phyloP scores from a whole-genome alignment of 169 alveolate genomes.

The Cryptosporidium ryanae region DNA sequence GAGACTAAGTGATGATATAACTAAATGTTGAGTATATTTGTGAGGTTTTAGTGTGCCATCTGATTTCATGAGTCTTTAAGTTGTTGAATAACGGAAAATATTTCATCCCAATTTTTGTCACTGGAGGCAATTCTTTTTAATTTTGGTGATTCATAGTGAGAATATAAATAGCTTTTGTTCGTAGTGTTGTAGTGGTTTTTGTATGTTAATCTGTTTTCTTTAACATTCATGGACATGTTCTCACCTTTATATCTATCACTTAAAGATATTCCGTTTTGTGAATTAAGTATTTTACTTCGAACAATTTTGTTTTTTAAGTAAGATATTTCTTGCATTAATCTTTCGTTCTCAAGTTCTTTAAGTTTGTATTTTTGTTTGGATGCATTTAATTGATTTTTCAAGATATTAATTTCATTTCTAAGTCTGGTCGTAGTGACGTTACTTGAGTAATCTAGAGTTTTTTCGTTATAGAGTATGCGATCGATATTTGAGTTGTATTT shows the following conservation, averaged over 20 bases:
- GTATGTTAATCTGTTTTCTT: neutral
- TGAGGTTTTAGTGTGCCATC: neutral
- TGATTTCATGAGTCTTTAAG: constrained; percentile 20
- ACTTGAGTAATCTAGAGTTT: constrained; percentile 26
- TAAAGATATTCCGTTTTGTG: neutral
- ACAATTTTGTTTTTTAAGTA: constrained; percentile 37
- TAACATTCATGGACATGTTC: neutral
- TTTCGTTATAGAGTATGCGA: constrained; percentile 5
- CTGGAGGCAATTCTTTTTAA: neutral
- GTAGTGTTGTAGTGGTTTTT: constrained; percentile 13
- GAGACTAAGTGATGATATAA: no score
- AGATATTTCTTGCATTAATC: constrained; percentile 28
- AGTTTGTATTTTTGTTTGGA: constrained; percentile 36
- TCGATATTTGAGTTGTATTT: neutral
- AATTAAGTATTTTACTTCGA: constrained; percentile 12
- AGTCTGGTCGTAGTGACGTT: constrained; percentile 32
- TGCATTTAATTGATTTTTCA: constrained; percentile 51
- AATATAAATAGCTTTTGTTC: neutral
- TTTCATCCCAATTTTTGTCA: constrained; percentile 68
- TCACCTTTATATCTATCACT: neutral
- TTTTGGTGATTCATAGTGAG: no score
- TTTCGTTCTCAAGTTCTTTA: constrained; percentile 40
- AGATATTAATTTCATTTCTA: constrained; percentile 45
- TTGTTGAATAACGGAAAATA: constrained; percentile 45
- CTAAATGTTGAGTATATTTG: no score